phyloP scores from a whole-genome alignment of 2,329 filamentous ascomycete genomes.

The Lasiodiplodia citricola region DNA sequence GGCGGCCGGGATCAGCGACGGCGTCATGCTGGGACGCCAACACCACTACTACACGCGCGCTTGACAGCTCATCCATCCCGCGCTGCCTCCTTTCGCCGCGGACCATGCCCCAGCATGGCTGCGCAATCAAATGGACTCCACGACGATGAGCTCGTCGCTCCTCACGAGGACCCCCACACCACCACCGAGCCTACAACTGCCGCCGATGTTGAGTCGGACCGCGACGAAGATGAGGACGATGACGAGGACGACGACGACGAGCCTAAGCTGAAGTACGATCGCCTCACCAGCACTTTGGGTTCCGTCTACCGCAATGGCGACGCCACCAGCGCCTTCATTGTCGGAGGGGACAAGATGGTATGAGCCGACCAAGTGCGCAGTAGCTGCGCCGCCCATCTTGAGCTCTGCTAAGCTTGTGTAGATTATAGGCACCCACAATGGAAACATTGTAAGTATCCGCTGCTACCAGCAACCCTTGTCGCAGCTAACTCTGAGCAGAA shows the following conservation, averaged over 20 bases:
- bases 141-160: conserved; percentile 52
- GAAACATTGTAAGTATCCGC: conserved; percentile 80
- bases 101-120: conserved; percentile 50
- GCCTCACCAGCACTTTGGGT: conserved; percentile 79
- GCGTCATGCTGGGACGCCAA: conserved; percentile 20
- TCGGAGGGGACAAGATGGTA: conserved; percentile 97
- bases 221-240: conserved; percentile 57
- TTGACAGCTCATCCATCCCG: conserved; percentile 23
- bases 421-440: conserved; percentile 94
- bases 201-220: conserved; percentile 28
- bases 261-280: conserved; percentile 89
- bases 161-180: conserved; percentile 54
- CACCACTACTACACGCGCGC: conserved; percentile 1
- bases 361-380: conserved; percentile 32
- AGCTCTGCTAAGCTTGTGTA: conserved; percentile 54
- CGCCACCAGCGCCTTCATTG: conserved; percentile 87
- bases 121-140: conserved; percentile 42
- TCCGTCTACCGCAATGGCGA: conserved; percentile 92
- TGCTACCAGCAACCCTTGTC: not conserved
- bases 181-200: conserved; percentile 30
- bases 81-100: conserved; percentile 29
- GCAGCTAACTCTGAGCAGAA: conserved; percentile 61
- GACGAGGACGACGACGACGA: conserved; percentile 91
- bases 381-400: conserved; percentile 53
- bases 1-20: conserved; percentile 19